phyloP scores from a whole-genome alignment of 495 filamentous ascomycete genomes.

The Amniculicola lignicola region DNA sequence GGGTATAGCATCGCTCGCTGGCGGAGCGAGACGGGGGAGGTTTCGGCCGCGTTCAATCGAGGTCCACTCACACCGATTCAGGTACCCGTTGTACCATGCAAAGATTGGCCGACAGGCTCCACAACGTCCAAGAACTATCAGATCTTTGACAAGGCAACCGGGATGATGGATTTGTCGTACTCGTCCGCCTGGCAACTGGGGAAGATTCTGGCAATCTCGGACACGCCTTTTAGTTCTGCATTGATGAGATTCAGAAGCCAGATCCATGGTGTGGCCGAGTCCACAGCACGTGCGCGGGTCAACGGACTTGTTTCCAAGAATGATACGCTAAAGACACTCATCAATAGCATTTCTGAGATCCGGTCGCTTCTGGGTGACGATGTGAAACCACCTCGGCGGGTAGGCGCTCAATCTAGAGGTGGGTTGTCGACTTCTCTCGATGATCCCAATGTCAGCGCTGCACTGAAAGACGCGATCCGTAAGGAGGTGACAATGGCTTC shows the following conservation, averaged over 20 bases:
- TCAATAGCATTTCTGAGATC: neutral
- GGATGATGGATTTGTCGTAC: slow-evolving; percentile 52
- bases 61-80: slow-evolving; percentile 39
- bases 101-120: neutral
- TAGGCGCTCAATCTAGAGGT: too few species aligned
- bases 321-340: neutral
- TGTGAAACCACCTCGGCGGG: neutral
- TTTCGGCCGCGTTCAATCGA: slow-evolving; percentile 42
- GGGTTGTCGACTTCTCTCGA: neutral
- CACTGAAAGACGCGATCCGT: neutral
- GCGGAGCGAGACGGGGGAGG: slow-evolving; percentile 44
- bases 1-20: slow-evolving; percentile 46
- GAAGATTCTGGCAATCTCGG: slow-evolving; percentile 42
- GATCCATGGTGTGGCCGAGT: neutral
- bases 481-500: neutral
- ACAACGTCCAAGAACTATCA: slow-evolving; percentile 25
- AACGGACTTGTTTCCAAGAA: neutral
- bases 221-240: slow-evolving; percentile 22
- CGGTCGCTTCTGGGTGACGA: neutral
- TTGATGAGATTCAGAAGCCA: slow-evolving; percentile 2
- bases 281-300: neutral
- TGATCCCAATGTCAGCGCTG: neutral
- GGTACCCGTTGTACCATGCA: neutral
- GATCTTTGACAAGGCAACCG: slow-evolving; percentile 45
- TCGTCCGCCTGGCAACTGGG: slow-evolving; percentile 50